Base-by-base conservation (phyloP, 2,329 filamentous ascomycete genomes). In the Myriosclerotinia scirpicola region DNA sequence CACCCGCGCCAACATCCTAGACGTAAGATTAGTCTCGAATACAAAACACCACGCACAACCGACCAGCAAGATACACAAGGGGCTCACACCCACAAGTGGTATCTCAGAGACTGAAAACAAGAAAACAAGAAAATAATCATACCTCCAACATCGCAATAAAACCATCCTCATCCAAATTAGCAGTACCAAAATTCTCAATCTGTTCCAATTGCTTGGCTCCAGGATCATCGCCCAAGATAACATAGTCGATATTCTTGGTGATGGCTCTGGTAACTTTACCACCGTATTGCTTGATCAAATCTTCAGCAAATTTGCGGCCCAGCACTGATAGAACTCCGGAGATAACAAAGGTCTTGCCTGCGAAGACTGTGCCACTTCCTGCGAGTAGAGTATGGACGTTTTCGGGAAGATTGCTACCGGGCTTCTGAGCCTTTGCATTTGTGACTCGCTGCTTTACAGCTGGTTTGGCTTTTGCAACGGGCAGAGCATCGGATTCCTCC, bases 121-220 rank as follows among this genome's bases (percentile, higher is more conserved):
- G 3, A 26, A 26, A 42, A 12, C 14, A 5, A 22, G 12, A 6
- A n/a, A 46, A 1, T 11, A 2, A 11, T 15, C 46, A 50, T 22
- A 50, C 46, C 46, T 50, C n/a, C 9, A 74, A 48, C 52, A 71
- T 36, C 5, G 54, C 66, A 20, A 74, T 67, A 3, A 74, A 67
- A 4, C 50, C 70, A 38, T 68, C 69, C 42, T 74, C 73, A 66
- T 72, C 69, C n/a, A 69, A 38, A 14, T 61, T 69, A 40, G 69
- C 50, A 17, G 71, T 54, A 8, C 68, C 68, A 11, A 69, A 58
- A 1, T 67, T 50, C 48, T 67, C 66, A 26, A 73, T 72, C 48
- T 73, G 62, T 17, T 71, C 69, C 42, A 73, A 65, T 67, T 73
- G 73, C 42, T 69, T 71, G 0, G 71, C 71, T 20, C 72, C 72